Evolutionary conservation across 2,329 filamentous ascomycete species (phyloP).

Genomic region (Colletotrichum kahawae): DNA sequence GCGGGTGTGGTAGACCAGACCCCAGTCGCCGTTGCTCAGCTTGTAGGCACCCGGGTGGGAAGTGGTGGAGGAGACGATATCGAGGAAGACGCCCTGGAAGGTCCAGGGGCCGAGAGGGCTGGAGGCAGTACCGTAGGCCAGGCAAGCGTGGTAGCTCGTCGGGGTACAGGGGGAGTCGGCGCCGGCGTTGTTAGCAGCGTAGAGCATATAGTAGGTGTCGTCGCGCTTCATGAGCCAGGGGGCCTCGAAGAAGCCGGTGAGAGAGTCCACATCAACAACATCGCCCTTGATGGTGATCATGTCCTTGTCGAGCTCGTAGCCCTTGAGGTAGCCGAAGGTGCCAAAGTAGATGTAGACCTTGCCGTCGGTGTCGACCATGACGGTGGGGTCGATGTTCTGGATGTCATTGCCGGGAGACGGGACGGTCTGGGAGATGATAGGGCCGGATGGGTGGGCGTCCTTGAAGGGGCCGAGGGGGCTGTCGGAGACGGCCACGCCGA

Average conservation of each 20-base stretch:
- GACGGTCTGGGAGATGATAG: constrained; percentile 39
- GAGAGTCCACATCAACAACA: constrained; percentile 26
- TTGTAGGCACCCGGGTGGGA: constrained; percentile 39
- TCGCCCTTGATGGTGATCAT: constrained; percentile 38
- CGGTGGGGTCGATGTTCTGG: constrained; percentile 45
- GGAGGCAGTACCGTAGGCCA: constrained; percentile 39
- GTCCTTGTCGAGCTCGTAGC: constrained; percentile 37
- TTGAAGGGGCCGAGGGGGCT: constrained; percentile 35
- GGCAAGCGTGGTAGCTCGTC: constrained; percentile 42
- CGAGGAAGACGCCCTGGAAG: constrained; percentile 36
- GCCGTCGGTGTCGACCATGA: constrained; percentile 39
- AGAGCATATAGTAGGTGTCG: constrained; percentile 42
- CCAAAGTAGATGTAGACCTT: constrained; percentile 43
- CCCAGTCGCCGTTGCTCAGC: constrained; percentile 30
- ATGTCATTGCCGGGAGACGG: constrained; percentile 36
- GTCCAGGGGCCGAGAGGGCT: constrained; percentile 40
- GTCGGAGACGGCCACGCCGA: constrained; percentile 41
- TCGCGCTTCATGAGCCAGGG: constrained; percentile 42
- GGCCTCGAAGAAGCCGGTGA: constrained; percentile 42
- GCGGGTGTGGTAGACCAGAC: constrained; percentile 39
- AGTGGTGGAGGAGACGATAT: constrained; percentile 40
- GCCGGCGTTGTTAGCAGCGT: constrained; percentile 42
- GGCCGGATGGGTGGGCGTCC: constrained; percentile 37
- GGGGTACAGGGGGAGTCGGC: constrained; percentile 39
- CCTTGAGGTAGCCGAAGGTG: constrained; percentile 38